Percentiles rank a stretch among this genome's conserved stretches.
phyloP scores from a whole-genome alignment of 352 stramenopile species.

The Peronospora farinosa region DNA sequence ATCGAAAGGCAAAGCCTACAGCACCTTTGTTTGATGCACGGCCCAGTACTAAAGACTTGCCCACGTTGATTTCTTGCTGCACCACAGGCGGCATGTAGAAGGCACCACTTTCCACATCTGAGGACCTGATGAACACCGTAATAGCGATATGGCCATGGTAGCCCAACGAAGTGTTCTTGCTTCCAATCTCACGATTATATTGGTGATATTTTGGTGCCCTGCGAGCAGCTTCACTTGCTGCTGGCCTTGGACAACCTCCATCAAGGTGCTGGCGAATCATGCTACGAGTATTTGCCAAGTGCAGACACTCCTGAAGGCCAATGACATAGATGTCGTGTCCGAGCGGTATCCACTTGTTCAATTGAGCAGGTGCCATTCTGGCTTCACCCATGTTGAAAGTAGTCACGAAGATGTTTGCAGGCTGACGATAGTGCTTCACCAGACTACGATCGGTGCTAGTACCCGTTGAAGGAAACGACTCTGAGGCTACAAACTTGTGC shows the following conservation, averaged over 20 bases:
- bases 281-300: constrained; percentile 55
- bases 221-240: constrained; percentile 15
- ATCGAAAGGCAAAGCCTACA: constrained; percentile 84
- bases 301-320: constrained; percentile 83
- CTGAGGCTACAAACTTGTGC: constrained; percentile 35
- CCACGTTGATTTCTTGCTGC: constrained; percentile 66
- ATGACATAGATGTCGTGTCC: constrained; percentile 85
- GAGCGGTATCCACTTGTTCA: constrained; percentile 75
- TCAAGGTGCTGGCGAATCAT: constrained; percentile 63
- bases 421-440: constrained; percentile 37
- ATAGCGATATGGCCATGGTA: constrained; percentile 87
- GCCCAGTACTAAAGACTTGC: constrained; percentile 68
- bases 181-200: constrained; percentile 77
- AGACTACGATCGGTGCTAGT: constrained; percentile 18
- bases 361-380: constrained; percentile 37
- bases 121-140: constrained; percentile 66
- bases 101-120: constrained; percentile 59
- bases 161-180: constrained; percentile 68
- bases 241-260: constrained; percentile 26
- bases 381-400: constrained; percentile 85
- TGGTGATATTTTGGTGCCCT: constrained; percentile 36
- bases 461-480: constrained; percentile 28
- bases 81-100: constrained; percentile 79
- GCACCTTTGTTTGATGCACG: constrained; percentile 87
- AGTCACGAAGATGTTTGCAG: constrained; percentile 67